phyloP scores from a whole-genome alignment of 257 asterid genomes.

The Cordia subcordata region DNA sequence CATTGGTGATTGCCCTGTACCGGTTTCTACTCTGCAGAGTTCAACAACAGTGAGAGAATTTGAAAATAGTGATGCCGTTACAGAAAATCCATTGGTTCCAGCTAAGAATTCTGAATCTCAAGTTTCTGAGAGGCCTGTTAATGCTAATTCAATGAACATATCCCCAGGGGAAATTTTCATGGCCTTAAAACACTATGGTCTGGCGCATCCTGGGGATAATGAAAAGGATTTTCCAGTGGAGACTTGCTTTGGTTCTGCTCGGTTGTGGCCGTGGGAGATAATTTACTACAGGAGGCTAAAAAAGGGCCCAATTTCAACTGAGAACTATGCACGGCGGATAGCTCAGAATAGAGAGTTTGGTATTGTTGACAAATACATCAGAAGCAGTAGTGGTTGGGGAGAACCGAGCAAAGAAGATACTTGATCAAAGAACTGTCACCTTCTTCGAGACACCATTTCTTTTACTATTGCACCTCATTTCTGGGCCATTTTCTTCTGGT shows the following conservation, averaged over 20 bases:
- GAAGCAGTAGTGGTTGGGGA: constrained; percentile 68
- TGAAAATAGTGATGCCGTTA: constrained; percentile 10
- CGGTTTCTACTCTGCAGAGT: constrained; percentile 11
- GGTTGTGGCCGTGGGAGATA: constrained; percentile 68
- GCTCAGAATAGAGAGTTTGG: constrained; percentile 46
- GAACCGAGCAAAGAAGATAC: constrained; percentile 28
- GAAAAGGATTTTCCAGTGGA: constrained; percentile 37
- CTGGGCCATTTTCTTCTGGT: no score
- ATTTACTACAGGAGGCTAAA: constrained; percentile 45
- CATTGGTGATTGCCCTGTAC: constrained; percentile 14
- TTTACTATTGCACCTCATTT: not conserved
- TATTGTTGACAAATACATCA: constrained; percentile 46
- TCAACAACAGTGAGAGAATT: constrained; percentile 13
- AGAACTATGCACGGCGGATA: constrained; percentile 39
- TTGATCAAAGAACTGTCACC: constrained; percentile 5
- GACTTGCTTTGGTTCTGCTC: constrained; percentile 54
- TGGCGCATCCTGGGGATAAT: constrained; percentile 26
- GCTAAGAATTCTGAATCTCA: constrained; percentile 6
- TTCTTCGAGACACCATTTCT: not conserved
- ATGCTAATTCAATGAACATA: constrained; percentile 22
- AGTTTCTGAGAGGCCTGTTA: constrained; percentile 14
- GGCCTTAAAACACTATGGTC: constrained; percentile 38
- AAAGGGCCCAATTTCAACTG: constrained; percentile 47
- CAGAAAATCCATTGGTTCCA: constrained; percentile 13
- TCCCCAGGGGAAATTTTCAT: constrained; percentile 37